Conservation (phyloP, 1,284 basidiomycete genomes). For the Megacollybia platyphylla region DNA sequence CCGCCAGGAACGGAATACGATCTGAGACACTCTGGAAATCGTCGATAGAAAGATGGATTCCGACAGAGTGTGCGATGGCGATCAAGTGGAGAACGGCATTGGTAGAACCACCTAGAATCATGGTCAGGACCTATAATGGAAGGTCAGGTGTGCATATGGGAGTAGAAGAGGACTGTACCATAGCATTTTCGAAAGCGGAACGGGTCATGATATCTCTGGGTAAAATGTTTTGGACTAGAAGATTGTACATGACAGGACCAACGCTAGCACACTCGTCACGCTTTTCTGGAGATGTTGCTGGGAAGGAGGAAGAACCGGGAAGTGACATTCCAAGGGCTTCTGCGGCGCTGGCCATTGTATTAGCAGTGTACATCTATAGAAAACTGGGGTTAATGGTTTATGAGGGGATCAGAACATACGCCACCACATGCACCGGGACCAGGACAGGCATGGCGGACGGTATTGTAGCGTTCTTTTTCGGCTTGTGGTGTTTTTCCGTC, state of each 20-base stretch:
- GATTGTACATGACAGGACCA: slow-evolving; percentile 71
- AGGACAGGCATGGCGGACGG: slow-evolving; percentile 85
- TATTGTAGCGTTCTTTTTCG: slow-evolving; percentile 72
- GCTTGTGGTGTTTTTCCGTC: slow-evolving; percentile 79
- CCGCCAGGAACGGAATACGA: slow-evolving; percentile 77
- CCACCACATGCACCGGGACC: slow-evolving; percentile 95
- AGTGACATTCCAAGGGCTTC: slow-evolving; percentile 94
- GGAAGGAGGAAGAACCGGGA: slow-evolving; percentile 91
- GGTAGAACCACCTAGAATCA: slow-evolving; percentile 90
- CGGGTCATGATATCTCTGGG: slow-evolving; percentile 95
- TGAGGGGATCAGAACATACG: slow-evolving; percentile 31
- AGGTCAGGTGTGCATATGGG: background rate
- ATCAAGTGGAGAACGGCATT: slow-evolving; percentile 89
- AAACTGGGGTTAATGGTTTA: slow-evolving; percentile 14
- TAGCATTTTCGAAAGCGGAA: slow-evolving; percentile 92
- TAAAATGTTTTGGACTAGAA: slow-evolving; percentile 86
- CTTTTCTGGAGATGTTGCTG: slow-evolving; percentile 86
- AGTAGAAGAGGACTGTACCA: slow-evolving; percentile 37
- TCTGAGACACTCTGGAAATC: slow-evolving; percentile 84
- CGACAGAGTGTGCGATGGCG: slow-evolving; percentile 82
- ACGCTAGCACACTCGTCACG: slow-evolving; percentile 71
- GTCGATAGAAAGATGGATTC: slow-evolving; percentile 71
- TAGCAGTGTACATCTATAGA: slow-evolving; percentile 84
- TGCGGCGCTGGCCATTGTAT: slow-evolving; percentile 90
- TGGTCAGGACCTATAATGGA: slow-evolving; percentile 62